Base-by-base conservation (phyloP, 2,329 filamentous ascomycete genomes). In the Trichophyton schoenleinii region DNA sequence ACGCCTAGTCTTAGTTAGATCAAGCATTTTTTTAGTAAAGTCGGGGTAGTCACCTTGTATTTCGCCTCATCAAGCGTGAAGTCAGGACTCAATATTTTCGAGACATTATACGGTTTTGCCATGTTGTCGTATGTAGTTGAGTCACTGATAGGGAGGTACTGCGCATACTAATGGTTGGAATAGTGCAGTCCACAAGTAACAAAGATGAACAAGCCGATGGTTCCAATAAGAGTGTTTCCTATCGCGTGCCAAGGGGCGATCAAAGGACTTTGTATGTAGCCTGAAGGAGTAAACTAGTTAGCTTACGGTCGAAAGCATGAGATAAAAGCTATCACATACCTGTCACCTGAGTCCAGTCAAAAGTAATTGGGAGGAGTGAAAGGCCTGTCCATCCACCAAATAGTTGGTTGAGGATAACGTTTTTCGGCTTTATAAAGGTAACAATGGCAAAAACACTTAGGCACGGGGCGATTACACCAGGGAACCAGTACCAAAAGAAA, bases 181-280 rank as follows among this genome's bases (percentile, higher is more conserved):
- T 85, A 91, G 69, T 90, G 86, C 18, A 90, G 73, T 3, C 79
- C 74, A 0, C 81, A 76, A 0, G 82, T 77, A 2, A 80, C 72
- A n/a, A 87, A 71, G 62, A 88, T 79, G 68, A 83, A 88, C 69
- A 87, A 88, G 1, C 80, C 28, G 1, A 87, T 76, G 31, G 88
- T 81, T 15, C 86, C 86, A 38, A 88, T 82, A 46, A 87, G 71
- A 0, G 85, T 88, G 68, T 90, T 90, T 62, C 83, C 85, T 65
- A 89, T 89, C 7, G 86, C 87, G 69, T 86, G 83, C 84, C 85
- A 89, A 3, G 87, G 87, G 2, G 85, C 82, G 58, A 88, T 85
- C 42, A 89, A 73, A 20, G 86, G 87, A 8, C 84, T 87, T 34
- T 82, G 82, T 59, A 87, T 77, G 63, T 83, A 89, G 55, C 85